Evolutionary conservation across 352 stramenopile species (phyloP), one percentile per base, ranked within the genome.

Genomic region (Pythium aristosporum): DNA sequence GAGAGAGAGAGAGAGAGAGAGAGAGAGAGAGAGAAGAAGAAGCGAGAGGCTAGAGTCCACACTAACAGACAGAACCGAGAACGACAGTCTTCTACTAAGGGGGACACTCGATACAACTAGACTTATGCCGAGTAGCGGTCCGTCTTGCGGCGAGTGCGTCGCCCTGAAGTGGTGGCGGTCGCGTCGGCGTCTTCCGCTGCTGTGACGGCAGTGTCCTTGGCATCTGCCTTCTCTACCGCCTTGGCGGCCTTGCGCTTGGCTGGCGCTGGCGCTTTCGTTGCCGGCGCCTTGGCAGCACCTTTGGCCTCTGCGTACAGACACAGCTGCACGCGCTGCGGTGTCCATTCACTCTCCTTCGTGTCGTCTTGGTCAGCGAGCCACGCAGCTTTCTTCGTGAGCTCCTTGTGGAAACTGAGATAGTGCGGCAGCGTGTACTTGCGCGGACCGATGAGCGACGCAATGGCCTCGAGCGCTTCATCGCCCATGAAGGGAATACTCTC

Each of bases 381-480:
- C 44, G 71, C 56, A 3, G 77, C 74, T 61, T 94, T 91, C 9
- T 60, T 57, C 13, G 72, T 63, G 59, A 94, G 50, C 55, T 85
- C 64, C 54, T 82, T 70, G 18, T 63, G 71, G 34, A 91, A 89
- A n/a, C 48, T 79, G 36, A 91, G 52, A 72, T 86, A 91, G 63
- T 92, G 85, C 39, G 73, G 30, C 12, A 94, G 67, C 32, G 82
- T 94, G 71, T 94, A 94, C 72, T 94, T 89, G 41, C 81, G 80
- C 25, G 80, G 62, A 16, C 82, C 82, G 48, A 94, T 94, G 41
- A 82, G 66, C 3, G 79, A 63, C 7, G 82, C 79, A 37, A 92
- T 69, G 1, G 85, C 85, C 32, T 94, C 83, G 21, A 92, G 69
- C 16, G 82, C 85, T 69, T 94, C 85, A 54, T 94, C 85, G 21